These are phyloP conservation scores for Saccharomycopsis selenospora DNA, from an alignment of 805 yeast species.

Conservation along the genomic window DNA sequence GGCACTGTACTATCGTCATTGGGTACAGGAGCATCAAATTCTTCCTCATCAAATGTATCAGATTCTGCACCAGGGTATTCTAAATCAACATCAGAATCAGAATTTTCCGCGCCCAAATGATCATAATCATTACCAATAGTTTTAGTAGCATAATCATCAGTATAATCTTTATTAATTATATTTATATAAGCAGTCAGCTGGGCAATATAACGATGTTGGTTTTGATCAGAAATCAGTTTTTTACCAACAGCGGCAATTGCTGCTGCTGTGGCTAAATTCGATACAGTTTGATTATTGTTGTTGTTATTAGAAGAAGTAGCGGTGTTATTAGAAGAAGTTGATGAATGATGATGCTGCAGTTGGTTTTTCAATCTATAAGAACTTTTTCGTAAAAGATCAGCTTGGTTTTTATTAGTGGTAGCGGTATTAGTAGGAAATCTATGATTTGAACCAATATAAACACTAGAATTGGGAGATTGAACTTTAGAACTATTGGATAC, in stretches of 20 bases:
- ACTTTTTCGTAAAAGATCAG: conserved; percentile 1
- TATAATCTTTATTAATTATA: conserved; percentile 51
- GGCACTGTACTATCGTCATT: too few relatives aligned
- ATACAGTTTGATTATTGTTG: too few relatives aligned
- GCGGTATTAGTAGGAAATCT: neutral
- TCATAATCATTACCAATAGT: conserved; percentile 40
- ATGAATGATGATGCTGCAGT: neutral
- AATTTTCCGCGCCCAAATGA: conserved; percentile 8
- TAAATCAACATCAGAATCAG: conserved; percentile 11
- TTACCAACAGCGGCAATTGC: neutral
- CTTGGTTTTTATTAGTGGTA: neutral
- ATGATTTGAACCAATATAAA: neutral
- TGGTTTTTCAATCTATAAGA: neutral
- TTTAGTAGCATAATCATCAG: conserved; percentile 67
- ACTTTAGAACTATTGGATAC: neutral
- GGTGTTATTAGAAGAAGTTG: neutral
- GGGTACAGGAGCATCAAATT: conserved; percentile 25
- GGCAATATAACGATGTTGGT: conserved; percentile 26
- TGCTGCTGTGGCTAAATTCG: neutral
- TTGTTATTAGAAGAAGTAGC: neutral
- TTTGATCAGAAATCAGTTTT: conserved; percentile 5
- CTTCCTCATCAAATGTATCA: conserved; percentile 26
- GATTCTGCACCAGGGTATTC: conserved; percentile 19
- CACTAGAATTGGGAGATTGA: neutral
- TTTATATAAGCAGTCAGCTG: conserved; percentile 64